Evolutionary conservation across 306 rosid species (phyloP).

Genomic region (Cicer yamashitae): DNA sequence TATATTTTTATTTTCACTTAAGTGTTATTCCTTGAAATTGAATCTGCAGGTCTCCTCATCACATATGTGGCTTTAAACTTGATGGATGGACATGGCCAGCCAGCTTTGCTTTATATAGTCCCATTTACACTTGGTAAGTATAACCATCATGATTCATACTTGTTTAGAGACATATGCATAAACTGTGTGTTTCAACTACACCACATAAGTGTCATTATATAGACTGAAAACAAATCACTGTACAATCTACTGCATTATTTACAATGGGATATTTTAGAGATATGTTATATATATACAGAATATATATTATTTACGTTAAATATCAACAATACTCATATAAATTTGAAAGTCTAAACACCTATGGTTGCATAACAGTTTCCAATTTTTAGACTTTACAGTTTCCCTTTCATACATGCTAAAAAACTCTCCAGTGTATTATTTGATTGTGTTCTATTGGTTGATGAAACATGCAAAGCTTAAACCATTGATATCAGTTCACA

Average conservation of each 20-base stretch:
- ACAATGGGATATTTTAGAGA: too few relatives aligned
- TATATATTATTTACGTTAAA: too few relatives aligned
- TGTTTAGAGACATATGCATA: too few relatives aligned
- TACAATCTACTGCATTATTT: too few relatives aligned
- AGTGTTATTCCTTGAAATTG: slow-evolving; percentile 29
- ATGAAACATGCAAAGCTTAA: slow-evolving; percentile 13
- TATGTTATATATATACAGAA: too few relatives aligned
- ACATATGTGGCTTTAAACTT: slow-evolving; percentile 95
- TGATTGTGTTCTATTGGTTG: slow-evolving; percentile 9
- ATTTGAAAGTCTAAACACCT: slow-evolving; percentile 1
- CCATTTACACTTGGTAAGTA: slow-evolving; percentile 93
- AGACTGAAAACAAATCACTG: too few relatives aligned
- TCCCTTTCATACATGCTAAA: slow-evolving; percentile 4
- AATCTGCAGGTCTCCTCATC: slow-evolving; percentile 76
- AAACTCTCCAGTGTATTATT: background rate
- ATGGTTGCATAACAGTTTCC: background rate
- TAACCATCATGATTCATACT: background rate
- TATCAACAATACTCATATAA: background rate
- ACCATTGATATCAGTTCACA: background rate
- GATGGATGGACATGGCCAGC: slow-evolving; percentile 99
- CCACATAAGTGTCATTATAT: too few relatives aligned
- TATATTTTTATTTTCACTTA: slow-evolving; percentile 16
- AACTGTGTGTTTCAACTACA: too few relatives aligned
- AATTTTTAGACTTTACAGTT: background rate
- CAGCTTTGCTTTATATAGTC: slow-evolving; percentile 94